Evolutionary conservation across 352 stramenopile species (phyloP), one percentile per base, ranked within the genome.

Genomic region (Phytophthora melonis): DNA sequence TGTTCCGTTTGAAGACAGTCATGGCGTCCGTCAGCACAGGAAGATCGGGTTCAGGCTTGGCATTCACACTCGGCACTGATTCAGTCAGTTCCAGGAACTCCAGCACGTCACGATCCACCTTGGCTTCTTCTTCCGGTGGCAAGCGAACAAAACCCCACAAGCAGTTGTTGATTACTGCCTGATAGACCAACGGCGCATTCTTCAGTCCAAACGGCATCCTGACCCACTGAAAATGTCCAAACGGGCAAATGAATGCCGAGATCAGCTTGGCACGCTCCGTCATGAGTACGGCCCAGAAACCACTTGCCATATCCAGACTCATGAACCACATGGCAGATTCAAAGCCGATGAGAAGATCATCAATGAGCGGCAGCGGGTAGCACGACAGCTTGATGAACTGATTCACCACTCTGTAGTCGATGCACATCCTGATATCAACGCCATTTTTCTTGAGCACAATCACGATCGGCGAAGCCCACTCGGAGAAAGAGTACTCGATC

Each of bases 241-340:
- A 58, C 10, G 52, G 52, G 23, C 52, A 58, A 6, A 58, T 19
- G 23, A 58, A 58, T 16, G 52, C 25, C 13, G 52, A 58, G 10
- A 58, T 41, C 52, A 58, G 13, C 52, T 58, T 58, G 1, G 21
- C 23, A 36, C 52, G 21, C 1, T 36, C 52, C 1, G 36, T 45
- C 36, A 45, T 45, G 36, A 45, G 36, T 3, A 45, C 36, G 8
- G 36, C 36, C 36, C 36, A 45, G 36, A 45, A 45, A 45, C 36
- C 36, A 16, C 36, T 45, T 16, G 36, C 6, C 36, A 59, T 59
- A 45, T 59, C 27, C 3, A 59, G 25, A 45, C 54, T 59, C 54
- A 59, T 59, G 30, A 59, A 59, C 54, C 54, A 47, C 27, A 59
- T 59, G 2, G 54, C 30, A 3, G 54, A 19, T 16, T 59, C 30